Evolutionary conservation across 768 basidiomycete genomes (phyloP).

Genomic region (Austroboletus eburneus): DNA sequence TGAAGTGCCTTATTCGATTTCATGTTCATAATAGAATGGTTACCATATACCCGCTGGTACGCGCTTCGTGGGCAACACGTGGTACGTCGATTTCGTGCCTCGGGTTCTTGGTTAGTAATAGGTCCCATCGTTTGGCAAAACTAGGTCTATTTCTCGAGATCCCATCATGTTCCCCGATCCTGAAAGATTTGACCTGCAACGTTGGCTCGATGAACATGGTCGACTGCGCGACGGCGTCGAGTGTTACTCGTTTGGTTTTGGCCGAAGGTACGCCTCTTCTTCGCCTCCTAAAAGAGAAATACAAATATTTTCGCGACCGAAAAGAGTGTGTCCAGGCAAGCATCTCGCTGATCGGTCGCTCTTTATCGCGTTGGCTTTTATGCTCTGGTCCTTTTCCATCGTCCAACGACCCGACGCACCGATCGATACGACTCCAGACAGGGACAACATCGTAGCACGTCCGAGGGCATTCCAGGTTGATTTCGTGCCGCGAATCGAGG

Average conservation of each 20-base stretch:
- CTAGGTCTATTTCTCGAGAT: slow-evolving; percentile 53
- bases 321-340: slow-evolving; percentile 58
- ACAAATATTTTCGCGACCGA: too few relatives aligned
- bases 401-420: slow-evolving; percentile 41
- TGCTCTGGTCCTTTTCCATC: slow-evolving; percentile 60
- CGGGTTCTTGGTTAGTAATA: too few relatives aligned
- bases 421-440: slow-evolving; percentile 53
- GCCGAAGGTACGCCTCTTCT: slow-evolving; percentile 29
- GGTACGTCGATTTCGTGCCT: slow-evolving; percentile 6
- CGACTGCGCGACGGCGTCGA: slow-evolving; percentile 44
- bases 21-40: slow-evolving; percentile 9
- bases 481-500: slow-evolving; percentile 44
- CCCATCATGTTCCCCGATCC: slow-evolving; percentile 54
- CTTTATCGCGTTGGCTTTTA: slow-evolving; percentile 54
- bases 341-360: slow-evolving; percentile 50
- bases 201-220: slow-evolving; percentile 48
- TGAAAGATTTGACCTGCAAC: slow-evolving; percentile 51
- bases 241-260: slow-evolving; percentile 52
- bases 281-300: too few relatives aligned
- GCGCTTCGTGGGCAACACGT: slow-evolving; percentile 16
- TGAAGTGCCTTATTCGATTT: slow-evolving; percentile 27
- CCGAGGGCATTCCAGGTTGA: slow-evolving; percentile 51
- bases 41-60: slow-evolving; percentile 23
- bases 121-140: not conserved
- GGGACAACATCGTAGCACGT: slow-evolving; percentile 53